A percentile compares a stretch with the other conserved stretches of the same genome.
phyloP scores from a whole-genome alignment of 108 stramenopile species.

The Stephanodiscus minutulus region DNA sequence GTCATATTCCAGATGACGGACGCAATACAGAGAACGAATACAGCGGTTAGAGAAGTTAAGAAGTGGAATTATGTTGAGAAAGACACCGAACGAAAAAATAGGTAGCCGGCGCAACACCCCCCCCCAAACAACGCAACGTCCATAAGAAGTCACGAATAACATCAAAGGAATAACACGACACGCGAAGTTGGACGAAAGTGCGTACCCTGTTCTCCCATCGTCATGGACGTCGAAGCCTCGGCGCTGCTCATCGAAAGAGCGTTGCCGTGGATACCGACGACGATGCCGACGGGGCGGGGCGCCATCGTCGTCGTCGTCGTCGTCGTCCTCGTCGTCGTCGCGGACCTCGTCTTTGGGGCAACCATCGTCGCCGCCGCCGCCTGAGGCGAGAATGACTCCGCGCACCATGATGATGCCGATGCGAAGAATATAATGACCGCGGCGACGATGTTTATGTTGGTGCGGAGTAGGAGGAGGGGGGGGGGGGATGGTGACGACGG shows the following conservation, averaged over 20 bases:
- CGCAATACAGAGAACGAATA: no score
- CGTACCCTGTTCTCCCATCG: not conserved
- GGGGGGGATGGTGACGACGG: not conserved
- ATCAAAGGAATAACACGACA: no score
- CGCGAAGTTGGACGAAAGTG: not conserved
- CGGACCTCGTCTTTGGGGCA: no score
- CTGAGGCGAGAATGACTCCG: not conserved
- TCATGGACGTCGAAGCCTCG: not conserved
- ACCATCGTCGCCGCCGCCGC: no score
- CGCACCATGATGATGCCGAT: slow-evolving; percentile 2
- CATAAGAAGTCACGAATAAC: no score
- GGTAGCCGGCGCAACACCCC: no score
- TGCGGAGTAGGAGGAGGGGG: not conserved
- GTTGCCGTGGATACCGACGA: not conserved
- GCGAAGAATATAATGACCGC: not conserved
- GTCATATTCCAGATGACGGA: no score
- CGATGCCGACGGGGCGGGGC: not conserved
- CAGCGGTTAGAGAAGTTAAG: no score
- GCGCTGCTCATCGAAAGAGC: not conserved
- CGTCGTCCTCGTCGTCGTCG: no score
- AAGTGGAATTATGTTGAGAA: not conserved
- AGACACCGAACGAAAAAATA: no score
- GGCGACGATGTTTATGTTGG: not conserved
- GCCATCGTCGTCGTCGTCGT: no score
- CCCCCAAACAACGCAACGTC: not conserved